Percentiles rank a stretch among this genome's conserved stretches.
Evolutionary conservation across 768 basidiomycete genomes (phyloP).

Genomic region (Termitomyces sp.): DNA sequence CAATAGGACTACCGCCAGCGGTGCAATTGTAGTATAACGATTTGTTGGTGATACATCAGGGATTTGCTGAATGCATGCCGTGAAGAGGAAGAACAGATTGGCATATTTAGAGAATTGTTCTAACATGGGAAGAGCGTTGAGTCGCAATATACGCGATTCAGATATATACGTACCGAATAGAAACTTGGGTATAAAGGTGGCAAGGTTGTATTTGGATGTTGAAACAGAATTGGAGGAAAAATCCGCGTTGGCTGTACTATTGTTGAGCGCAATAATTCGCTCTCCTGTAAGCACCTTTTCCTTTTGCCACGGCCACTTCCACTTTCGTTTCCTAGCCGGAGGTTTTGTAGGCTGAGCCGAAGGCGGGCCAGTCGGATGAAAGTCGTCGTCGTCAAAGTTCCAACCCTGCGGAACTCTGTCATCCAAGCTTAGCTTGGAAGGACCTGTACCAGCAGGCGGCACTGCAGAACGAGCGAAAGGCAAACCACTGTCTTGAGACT

Average conservation of each 20-base stretch:
- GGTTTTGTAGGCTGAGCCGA: slow-evolving; percentile 45
- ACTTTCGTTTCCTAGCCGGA: slow-evolving; percentile 36
- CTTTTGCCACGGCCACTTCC: slow-evolving; percentile 78
- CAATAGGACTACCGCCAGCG: slow-evolving; percentile 82
- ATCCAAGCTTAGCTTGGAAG: slow-evolving; percentile 42
- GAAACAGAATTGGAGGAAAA: slow-evolving; percentile 83
- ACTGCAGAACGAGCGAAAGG: slow-evolving; percentile 59
- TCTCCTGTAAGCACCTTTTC: slow-evolving; percentile 64
- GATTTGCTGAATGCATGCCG: slow-evolving; percentile 95
- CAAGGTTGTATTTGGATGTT: slow-evolving; percentile 92
- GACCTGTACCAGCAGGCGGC: slow-evolving; percentile 54
- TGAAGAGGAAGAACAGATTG: slow-evolving; percentile 98
- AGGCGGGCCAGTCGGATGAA: slow-evolving; percentile 32
- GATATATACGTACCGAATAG: slow-evolving; percentile 62
- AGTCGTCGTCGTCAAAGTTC: slow-evolving; percentile 70
- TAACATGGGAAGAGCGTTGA: slow-evolving; percentile 26
- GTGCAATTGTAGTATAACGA: slow-evolving; percentile 90
- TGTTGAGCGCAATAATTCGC: slow-evolving; percentile 81
- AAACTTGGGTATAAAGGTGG: slow-evolving; percentile 91
- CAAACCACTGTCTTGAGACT: slow-evolving; percentile 52
- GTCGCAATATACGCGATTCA: not conserved
- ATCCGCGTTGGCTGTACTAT: slow-evolving; percentile 58
- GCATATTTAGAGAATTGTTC: slow-evolving; percentile 99
- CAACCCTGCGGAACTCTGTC: slow-evolving; percentile 61
- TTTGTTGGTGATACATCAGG: slow-evolving; percentile 97